Conservation (phyloP, 2,329 filamentous ascomycete species). For the Fusarium sulawesiense region DNA sequence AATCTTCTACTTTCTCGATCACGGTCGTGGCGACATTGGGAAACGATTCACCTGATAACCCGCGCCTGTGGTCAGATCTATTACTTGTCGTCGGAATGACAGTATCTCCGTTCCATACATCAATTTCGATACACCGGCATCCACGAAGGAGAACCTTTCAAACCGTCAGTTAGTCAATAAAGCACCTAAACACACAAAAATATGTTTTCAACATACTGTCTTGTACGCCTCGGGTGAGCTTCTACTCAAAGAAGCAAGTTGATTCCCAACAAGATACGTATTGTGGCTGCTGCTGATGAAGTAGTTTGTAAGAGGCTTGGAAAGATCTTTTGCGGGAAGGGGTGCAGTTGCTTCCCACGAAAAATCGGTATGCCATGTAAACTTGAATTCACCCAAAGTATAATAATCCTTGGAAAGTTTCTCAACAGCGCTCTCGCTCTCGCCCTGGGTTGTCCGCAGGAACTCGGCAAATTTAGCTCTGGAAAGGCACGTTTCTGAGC, state of each 20-base stretch:
- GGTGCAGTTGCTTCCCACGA: conserved; percentile 59
- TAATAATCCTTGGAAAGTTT: conserved; percentile 56
- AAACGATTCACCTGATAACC: conserved; percentile 60
- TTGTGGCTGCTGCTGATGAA: conserved; percentile 97
- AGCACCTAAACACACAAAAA: not conserved
- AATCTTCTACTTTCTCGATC: conserved; percentile 51
- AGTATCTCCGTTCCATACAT: conserved; percentile 85
- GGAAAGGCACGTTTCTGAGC: conserved; percentile 47
- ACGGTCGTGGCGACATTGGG: conserved; percentile 59
- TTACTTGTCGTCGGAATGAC: conserved; percentile 51
- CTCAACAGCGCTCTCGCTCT: conserved; percentile 47
- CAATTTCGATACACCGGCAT: conserved; percentile 93
- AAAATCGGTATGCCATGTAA: conserved; percentile 58
- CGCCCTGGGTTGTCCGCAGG: conserved; percentile 62
- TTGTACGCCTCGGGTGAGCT: conserved; percentile 83
- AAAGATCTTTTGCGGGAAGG: conserved; percentile 66
- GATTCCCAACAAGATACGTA: conserved; percentile 89
- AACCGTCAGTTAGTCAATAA: not conserved
- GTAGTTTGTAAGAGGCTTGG: conserved; percentile 83
- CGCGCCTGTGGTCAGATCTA: conserved; percentile 59
- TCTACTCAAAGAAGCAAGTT: conserved; percentile 73
- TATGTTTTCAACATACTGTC: conserved; percentile 64
- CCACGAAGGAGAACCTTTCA: conserved; percentile 75
- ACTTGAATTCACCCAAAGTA: conserved; percentile 62
- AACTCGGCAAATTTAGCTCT: conserved; percentile 59